These are phyloP conservation scores for Cercospora beticola DNA, from an alignment of 2,329 filamentous ascomycete species.

Conservation along the genomic window DNA sequence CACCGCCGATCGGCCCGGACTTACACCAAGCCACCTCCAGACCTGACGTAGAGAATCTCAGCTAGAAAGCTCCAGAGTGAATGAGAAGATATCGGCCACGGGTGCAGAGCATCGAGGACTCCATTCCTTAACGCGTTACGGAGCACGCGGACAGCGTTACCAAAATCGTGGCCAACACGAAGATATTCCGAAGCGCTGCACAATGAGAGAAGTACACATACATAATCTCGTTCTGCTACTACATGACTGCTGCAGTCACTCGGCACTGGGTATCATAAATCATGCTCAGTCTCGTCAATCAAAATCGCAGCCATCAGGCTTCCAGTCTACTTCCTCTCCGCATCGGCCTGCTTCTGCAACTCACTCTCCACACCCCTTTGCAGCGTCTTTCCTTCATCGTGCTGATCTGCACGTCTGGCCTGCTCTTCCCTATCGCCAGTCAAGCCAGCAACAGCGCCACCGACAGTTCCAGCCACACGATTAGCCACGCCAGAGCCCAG, in stretches of 20 bases:
- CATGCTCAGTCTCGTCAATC: background rate
- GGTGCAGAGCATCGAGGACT: background rate
- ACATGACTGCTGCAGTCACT: background rate
- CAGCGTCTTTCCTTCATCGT: conserved; percentile 79
- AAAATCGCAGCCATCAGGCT: background rate
- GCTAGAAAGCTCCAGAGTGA: background rate
- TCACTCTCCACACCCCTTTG: conserved; percentile 82
- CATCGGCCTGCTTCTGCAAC: conserved; percentile 65
- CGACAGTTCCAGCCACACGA: conserved; percentile 57
- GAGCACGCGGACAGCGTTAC: background rate
- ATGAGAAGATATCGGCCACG: background rate
- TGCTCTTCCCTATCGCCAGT: conserved; percentile 56
- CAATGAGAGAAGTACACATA: background rate
- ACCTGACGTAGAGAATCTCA: background rate
- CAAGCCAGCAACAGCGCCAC: conserved; percentile 67
- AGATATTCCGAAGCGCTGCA: background rate
- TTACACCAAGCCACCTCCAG: background rate
- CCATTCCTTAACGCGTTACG: background rate
- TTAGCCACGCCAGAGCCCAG: conserved; percentile 61
- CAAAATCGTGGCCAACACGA: background rate
- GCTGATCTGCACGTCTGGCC: conserved; percentile 64
- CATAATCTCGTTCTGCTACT: background rate
- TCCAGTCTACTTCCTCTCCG: conserved; percentile 11
- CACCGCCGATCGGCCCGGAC: background rate
- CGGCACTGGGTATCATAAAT: background rate